Base-by-base conservation (phyloP, 73 alveolate genomes). In the Blepharisma japonicum region DNA sequence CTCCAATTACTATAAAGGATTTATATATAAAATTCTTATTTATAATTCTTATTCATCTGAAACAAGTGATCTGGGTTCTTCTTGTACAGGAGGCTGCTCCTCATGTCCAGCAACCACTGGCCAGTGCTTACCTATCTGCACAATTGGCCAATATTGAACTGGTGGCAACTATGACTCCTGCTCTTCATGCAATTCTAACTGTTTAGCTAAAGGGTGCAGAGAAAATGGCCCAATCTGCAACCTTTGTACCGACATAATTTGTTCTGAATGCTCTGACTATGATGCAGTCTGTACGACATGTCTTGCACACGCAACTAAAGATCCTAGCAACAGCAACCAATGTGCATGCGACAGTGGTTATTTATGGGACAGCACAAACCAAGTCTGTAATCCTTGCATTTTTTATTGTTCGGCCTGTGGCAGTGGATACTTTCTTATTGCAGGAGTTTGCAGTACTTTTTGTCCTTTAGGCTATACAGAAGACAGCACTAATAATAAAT, bases 381-480 rank as follows among this genome's bases (percentile, higher is more conserved):
- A 56, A 20, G 45, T 9, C 25, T 56, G 72, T 20, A 6, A 8
- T 8, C 72, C 72, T 14, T 56, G 72, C 42, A 7, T 38, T 7
- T 7, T 7, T 56, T 8, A 21, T 7, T 56, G 72, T 56, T 56
- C 72, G 45, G 18, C 45, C 45, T 56, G 72, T 20, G 18, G 42
- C 18, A 6, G 45, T 7, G 42, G 42, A 6, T 56, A 56, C 18
- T 56, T 7, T 56, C 45, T 56, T 6, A 6, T 56, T 8, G 9
- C 7, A 8, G 45, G 47, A 7, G 18, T 38, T 56, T 56, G 72
- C 42, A 6, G 6, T 8, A 14, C 46, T 14, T 9, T 20, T 20
- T 56, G 72, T 56, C 72, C 72, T 56, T 14, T 38, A 7, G 72
- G 72, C 9, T 56, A 56, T 56, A 56, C 72, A 9, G 18, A 6